These are phyloP conservation scores for Coemansia sp. DNA, from an alignment of 192 early-diverging fungal genomes.

Conservation along the genomic window DNA sequence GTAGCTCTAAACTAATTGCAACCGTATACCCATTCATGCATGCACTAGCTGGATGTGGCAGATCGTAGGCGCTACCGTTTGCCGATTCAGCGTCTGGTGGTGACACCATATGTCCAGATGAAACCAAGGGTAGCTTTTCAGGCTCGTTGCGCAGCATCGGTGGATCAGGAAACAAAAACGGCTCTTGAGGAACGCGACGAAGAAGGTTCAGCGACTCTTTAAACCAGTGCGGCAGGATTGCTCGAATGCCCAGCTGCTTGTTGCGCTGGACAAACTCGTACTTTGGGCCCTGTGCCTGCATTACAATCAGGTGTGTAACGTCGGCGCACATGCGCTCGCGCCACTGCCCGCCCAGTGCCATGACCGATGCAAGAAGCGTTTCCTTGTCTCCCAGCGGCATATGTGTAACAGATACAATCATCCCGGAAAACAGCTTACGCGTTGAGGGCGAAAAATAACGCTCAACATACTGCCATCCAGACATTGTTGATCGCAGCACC, in stretches of 20 bases:
- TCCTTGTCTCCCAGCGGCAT: conserved; percentile 45
- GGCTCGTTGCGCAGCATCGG: conserved; percentile 25
- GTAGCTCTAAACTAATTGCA: conserved; percentile 33
- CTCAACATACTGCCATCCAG: conserved; percentile 39
- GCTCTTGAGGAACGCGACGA: conserved; percentile 51
- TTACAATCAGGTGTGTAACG: conserved; percentile 41
- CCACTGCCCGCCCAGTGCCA: conserved; percentile 53
- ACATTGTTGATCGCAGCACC: conserved; percentile 32
- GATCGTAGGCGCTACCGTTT: conserved; percentile 29
- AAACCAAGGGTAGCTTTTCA: not conserved
- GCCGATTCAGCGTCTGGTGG: conserved; percentile 14
- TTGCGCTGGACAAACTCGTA: conserved; percentile 47
- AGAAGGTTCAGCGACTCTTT: conserved; percentile 61
- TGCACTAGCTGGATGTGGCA: conserved; percentile 24
- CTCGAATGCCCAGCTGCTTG: conserved; percentile 53
- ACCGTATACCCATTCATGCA: conserved; percentile 38
- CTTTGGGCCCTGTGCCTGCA: conserved; percentile 39
- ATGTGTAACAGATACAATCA: conserved; percentile 39
- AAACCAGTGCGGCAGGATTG: conserved; percentile 75
- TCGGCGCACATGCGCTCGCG: conserved; percentile 40
- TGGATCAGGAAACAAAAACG: conserved; percentile 51
- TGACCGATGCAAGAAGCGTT: conserved; percentile 36
- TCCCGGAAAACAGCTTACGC: conserved; percentile 45
- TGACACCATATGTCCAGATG: not conserved
- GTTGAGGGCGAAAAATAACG: conserved; percentile 34